A percentile compares a stretch with the other conserved stretches of the same genome.
Conservation (phyloP, 2,329 filamentous ascomycete species). For the Aspergillus sojae region DNA sequence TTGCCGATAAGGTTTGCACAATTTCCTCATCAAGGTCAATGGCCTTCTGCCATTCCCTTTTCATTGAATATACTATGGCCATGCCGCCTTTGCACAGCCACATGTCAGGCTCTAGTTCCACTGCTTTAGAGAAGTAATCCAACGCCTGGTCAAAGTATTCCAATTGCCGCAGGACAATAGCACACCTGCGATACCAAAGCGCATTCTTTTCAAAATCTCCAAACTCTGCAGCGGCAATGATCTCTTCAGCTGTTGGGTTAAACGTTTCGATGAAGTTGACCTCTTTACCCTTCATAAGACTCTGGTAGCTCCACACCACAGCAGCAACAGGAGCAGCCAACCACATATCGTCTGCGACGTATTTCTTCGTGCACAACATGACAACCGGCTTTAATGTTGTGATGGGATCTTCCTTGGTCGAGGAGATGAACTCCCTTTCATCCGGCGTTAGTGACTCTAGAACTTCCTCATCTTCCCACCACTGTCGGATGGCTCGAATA, state of each 20-base stretch:
- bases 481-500: background rate
- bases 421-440: conserved; percentile 2
- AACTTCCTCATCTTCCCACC: background rate
- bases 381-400: background rate
- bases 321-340: background rate
- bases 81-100: conserved; percentile 1
- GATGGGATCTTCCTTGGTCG: background rate
- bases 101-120: conserved; percentile 4
- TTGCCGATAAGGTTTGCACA: conserved; percentile 16
- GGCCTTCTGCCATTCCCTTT: conserved; percentile 16
- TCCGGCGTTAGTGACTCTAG: background rate
- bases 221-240: conserved; percentile 11
- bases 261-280: background rate
- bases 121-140: conserved; percentile 4
- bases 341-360: conserved; percentile 3
- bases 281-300: background rate
- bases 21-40: conserved; percentile 22
- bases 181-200: conserved; percentile 9
- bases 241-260: background rate
- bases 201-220: conserved; percentile 1
- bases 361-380: conserved; percentile 5
- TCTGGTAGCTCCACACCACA: conserved; percentile 7
- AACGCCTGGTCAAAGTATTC: conserved; percentile 4
- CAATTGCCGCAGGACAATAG: background rate
- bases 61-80: background rate